These are phyloP conservation scores for Penicillium sp. DNA, from an alignment of 2,329 filamentous ascomycete species.

Conservation along the genomic window DNA sequence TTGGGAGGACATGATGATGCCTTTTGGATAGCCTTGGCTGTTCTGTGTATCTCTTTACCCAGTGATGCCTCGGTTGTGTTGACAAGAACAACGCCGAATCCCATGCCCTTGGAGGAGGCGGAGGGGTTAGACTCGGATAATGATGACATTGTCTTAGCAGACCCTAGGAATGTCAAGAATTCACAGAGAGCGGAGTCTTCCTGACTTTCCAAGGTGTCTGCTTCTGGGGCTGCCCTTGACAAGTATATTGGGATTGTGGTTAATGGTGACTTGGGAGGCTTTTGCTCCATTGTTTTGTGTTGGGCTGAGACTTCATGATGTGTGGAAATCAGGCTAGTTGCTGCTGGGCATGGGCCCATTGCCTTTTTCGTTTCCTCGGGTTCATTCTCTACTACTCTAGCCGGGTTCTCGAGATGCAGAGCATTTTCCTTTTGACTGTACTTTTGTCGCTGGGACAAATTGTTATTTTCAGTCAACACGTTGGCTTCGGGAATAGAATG, in stretches of 20 bases:
- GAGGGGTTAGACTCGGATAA: conserved; percentile 23
- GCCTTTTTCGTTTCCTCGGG: neutral
- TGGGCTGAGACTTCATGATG: neutral
- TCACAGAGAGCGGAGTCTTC: neutral
- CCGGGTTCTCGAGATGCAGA: neutral
- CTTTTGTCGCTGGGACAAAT: conserved; percentile 18
- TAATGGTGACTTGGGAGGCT: conserved; percentile 16
- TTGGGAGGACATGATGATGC: conserved; percentile 1
- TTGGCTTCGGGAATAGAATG: neutral
- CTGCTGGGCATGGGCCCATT: neutral
- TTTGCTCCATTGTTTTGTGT: neutral
- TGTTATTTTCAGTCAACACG: conserved; percentile 21
- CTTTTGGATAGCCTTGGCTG: conserved; percentile 16
- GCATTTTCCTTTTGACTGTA: conserved; percentile 4
- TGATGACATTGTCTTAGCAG: neutral
- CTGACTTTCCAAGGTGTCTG: neutral
- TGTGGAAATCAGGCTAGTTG: neutral
- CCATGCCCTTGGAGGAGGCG: conserved; percentile 12
- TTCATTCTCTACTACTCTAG: neutral
- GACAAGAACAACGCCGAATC: conserved; percentile 31
- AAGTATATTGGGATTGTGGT: conserved; percentile 30
- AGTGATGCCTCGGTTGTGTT: conserved; percentile 18
- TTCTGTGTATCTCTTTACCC: conserved; percentile 24
- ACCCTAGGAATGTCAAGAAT: conserved; percentile 21
- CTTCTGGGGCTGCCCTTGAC: neutral